Evolutionary conservation across 2,329 filamentous ascomycete genomes (phyloP), one percentile per base, ranked within the genome.

Genomic region (Didymella glomerata): DNA sequence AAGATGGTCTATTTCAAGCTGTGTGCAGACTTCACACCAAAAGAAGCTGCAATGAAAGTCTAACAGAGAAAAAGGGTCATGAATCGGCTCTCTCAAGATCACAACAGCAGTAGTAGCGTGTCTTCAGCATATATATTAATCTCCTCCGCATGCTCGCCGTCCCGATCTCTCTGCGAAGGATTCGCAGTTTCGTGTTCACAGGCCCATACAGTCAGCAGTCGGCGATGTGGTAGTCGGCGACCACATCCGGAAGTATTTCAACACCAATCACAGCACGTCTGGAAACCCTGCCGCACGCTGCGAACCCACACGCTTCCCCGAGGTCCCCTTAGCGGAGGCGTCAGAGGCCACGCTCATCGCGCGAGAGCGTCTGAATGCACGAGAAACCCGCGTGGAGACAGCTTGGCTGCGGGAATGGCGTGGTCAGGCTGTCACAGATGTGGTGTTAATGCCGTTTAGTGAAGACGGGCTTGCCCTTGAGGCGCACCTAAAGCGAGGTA

Each of bases 191-290:
- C 56, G 56, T 46, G 49, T 54, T 58, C 49, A 46, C 27, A 54
- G 49, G 50, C 40, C 54, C 56, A 58, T 58, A 58, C 55, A 54
- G 50, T 59, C 56, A 59, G 51, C 42, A 55, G 57, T 60, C 57
- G 57, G 48, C 57, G 57, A 60, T 59, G 56, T 54, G 38, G 57
- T 55, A 60, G 57, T 60, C 57, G 57, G 51, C 57, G 57, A 60
- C 57, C 57, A 51, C 46, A 55, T 48, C 25, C 51, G 57, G 57
- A 55, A 60, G 42, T 60, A 55, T 51, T 36, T 9, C 28, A 36
- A 7, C 11, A 18, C 57, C 57, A 60, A 60, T 60, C 57, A 60
- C 8, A 40, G 8, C 9, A n/a, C 18, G 25, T 10, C 36, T 38
- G 45, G 16, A 22, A 38, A 34, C 38, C 55, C 40, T 54, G 38